Evolutionary conservation across 208 protist genomes (phyloP).

Genomic region (Histomonas meleagridis): DNA sequence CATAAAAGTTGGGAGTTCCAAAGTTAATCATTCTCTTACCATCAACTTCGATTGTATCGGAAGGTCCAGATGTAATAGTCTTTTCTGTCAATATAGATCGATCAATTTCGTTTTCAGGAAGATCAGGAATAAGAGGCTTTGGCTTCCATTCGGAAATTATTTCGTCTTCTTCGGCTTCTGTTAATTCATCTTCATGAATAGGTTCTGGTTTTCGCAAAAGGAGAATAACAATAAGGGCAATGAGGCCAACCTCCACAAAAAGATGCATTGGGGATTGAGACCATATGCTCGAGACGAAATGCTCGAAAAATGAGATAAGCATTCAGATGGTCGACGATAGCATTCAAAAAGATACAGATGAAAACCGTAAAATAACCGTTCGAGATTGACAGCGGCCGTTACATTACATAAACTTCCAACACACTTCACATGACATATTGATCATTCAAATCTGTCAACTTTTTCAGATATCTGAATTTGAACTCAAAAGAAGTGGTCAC

Average conservation of each 20-base stretch:
- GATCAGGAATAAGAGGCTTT: not conserved
- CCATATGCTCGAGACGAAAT: not conserved
- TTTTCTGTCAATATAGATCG: not conserved
- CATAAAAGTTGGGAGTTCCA: not conserved
- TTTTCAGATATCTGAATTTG: too few species aligned
- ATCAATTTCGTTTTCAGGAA: not conserved
- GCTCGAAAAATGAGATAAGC: not conserved
- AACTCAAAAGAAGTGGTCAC: too few species aligned
- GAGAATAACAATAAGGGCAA: not conserved
- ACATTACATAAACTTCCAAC: too few species aligned
- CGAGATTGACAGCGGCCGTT: too few species aligned
- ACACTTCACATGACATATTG: too few species aligned
- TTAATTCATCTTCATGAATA: not conserved
- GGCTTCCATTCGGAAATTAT: not conserved
- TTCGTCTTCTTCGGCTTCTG: not conserved
- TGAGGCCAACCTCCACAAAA: not conserved
- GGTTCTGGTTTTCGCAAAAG: not conserved
- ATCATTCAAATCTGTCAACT: too few species aligned
- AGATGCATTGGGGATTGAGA: not conserved
- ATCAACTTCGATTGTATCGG: not conserved
- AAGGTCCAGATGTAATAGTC: not conserved
- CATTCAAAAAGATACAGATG: too few species aligned
- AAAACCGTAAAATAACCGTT: too few species aligned
- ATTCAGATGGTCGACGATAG: too few species aligned
- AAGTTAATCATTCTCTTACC: not conserved